Base-by-base conservation (phyloP, 192 early-diverging fungal genomes). In the Coemansia sp. region DNA sequence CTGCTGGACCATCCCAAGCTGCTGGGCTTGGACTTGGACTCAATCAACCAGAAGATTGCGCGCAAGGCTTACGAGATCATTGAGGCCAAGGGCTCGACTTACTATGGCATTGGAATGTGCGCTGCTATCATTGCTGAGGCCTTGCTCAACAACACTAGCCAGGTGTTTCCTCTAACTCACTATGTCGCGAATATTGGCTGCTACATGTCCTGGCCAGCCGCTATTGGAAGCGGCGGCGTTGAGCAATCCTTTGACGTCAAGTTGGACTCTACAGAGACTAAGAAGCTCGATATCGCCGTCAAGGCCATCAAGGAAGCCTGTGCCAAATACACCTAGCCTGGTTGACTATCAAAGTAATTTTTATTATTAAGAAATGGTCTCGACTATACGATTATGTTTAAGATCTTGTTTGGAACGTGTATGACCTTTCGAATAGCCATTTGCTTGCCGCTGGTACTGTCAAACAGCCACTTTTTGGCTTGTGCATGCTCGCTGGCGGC, bases 1-100 rank as follows among this genome's bases (percentile, higher is more conserved):
- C 63, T 95, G 37, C 64, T 91, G 0, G 70, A 84, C 0, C 89
- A 92, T 59, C 87, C 88, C 12, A 80, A 87, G 57, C 81, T 94
- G 62, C 39, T 89, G 64, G 70, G 37, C 7, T 39, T 91, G 25
- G 86, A 93, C 48, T 71, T 74, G 36, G 86, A 88, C 11, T 41
- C 71, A 25, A 72, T 91, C 17, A 84, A 85, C 36, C 64, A 87
- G n/a, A 77, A 87, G 46, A 88, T 94, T 27, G 78, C 84, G 42
- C 84, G 76, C 62, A 94, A 93, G 74, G 94, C 94, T 0, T 92
- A 93, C 63, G 86, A 86, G 50, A 95, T 95, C 67, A 95, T 95
- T 57, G 88, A 91, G 14, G 84, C 91, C 62, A 95, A 95, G 78
- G 94, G 94, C 17, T 88, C 92, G 4, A 93, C 94, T 0, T 90